phyloP scores from a whole-genome alignment of 495 filamentous ascomycete genomes.

The Hypoxylon fragiforme region DNA sequence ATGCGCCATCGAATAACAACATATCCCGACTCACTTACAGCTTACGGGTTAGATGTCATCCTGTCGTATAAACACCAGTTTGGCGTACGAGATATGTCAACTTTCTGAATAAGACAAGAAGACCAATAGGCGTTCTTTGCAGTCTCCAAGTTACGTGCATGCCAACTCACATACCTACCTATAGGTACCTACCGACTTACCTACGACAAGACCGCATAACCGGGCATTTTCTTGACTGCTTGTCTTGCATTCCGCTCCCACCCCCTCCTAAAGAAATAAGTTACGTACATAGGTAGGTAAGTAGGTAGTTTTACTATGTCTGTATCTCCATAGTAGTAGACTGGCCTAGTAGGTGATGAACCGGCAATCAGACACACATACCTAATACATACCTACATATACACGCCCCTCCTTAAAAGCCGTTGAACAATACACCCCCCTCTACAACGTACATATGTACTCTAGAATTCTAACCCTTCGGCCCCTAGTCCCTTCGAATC shows the following conservation, averaged over 20 bases:
- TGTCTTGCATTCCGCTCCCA: constrained; percentile 30
- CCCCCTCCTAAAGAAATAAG: constrained; percentile 12
- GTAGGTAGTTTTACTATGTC: no score
- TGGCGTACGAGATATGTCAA: background rate
- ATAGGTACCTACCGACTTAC: no score
- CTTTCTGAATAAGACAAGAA: constrained; percentile 13
- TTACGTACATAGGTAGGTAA: no score
- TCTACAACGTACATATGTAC: no score
- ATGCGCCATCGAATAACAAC: constrained; percentile 9
- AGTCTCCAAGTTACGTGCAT: constrained; percentile 33
- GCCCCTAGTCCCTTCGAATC: constrained; percentile 34
- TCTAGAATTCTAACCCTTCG: constrained; percentile 20
- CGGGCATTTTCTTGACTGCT: constrained; percentile 33
- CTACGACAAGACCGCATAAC: constrained; percentile 32
- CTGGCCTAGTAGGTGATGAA: constrained; percentile 14
- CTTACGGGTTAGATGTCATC: background rate
- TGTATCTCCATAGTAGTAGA: no score
- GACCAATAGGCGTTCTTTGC: constrained; percentile 24
- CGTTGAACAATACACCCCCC: constrained; percentile 36
- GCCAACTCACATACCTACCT: constrained; percentile 30
- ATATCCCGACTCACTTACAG: background rate
- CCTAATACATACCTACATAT: no score
- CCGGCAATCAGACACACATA: constrained; percentile 38
- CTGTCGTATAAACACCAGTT: constrained; percentile 10
- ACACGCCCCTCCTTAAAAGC: constrained; percentile 34